Conservation (phyloP, 768 basidiomycete genomes). For the Mycena venus region DNA sequence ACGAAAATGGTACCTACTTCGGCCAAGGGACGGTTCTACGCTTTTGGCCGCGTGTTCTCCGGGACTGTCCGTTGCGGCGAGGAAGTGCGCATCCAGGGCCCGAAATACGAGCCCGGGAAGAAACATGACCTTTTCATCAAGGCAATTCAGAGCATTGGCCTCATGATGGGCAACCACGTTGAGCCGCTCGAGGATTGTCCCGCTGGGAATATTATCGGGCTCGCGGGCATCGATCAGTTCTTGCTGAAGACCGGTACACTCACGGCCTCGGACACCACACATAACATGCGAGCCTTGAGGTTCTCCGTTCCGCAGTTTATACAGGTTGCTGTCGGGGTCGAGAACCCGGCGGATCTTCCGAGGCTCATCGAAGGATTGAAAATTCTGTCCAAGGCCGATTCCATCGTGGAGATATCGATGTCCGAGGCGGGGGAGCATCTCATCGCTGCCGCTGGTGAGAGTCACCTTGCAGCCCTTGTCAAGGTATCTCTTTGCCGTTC, state of each 20-base stretch:
- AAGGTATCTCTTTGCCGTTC: conserved; percentile 70
- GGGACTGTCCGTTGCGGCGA: conserved; percentile 97
- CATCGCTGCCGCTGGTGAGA: conserved; percentile 98
- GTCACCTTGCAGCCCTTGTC: conserved; percentile 98
- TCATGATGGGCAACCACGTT: conserved; percentile 99
- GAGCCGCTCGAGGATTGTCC: conserved; percentile 99
- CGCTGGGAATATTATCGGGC: conserved; percentile 97
- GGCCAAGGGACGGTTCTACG: conserved; percentile 99
- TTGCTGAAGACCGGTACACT: conserved; percentile 98
- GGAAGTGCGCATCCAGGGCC: conserved; percentile 98
- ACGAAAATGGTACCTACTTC: conserved; percentile 99
- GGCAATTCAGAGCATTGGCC: conserved; percentile 96
- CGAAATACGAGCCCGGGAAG: conserved; percentile 98
- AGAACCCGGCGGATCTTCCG: conserved; percentile 98
- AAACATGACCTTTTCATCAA: conserved; percentile 98
- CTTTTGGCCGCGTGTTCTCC: conserved; percentile 99
- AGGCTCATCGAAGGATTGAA: conserved; percentile 99
- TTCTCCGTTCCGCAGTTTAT: conserved; percentile 99
- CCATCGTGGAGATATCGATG: conserved; percentile 97
- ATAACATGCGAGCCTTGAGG: conserved; percentile 99
- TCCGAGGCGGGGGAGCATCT: conserved; percentile 96
- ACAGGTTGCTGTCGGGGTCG: conserved; percentile 98
- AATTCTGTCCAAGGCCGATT: conserved; percentile 99
- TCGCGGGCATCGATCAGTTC: conserved; percentile 99
- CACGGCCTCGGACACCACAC: conserved; percentile 96